Base-by-base conservation (phyloP, 768 basidiomycete genomes). In the Naganishia antarctica region DNA sequence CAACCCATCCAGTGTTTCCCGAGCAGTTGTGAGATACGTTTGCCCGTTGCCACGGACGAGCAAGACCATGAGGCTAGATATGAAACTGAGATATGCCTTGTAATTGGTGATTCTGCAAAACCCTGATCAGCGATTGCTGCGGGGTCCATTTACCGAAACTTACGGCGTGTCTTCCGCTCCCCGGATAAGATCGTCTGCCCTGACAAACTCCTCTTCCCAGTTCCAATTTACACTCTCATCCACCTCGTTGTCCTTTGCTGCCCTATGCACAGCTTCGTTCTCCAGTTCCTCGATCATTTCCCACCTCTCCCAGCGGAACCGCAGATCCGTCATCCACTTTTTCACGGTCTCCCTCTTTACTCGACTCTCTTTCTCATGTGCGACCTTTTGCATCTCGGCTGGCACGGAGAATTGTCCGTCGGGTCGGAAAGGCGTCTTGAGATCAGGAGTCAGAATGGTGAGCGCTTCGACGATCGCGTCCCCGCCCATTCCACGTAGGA, bases 1-100 rank as follows among this genome's bases (percentile, higher is more conserved):
- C 29, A 75, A 51, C 5, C 51, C 43, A 2, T 47, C 18, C 25
- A 77, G 51, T 16, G 69, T 57, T n/a, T 50, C 50, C n/a, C 57
- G 58, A 1, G 68, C 64, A 3, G 61, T 65, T 1, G 4, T 31
- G 25, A 69, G 44, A 40, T 63, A 60, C 26, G 26, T 44, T 29
- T 51, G 11, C 2, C 45, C 34, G 4, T 57, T 29, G 12, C 23
- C 53, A 21, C 40, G 28, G 23, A 29, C 25, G 2, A 63, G 51
- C 34, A 67, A 18, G 28, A 60, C 61, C 45, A 63, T 57, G 13
- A 67, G 61, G n/a, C 41, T 43, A 13, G 66, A 32, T 9, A 67
- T 23, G 46, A 46, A 46, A 37, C 46, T 34, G 18, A 67, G 51
- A 25, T 67, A 67, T 13, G 61, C 61, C 44, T 67, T 67, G 41